Percentiles rank a stretch among this genome's conserved stretches.
These are phyloP conservation scores for Xylaria arbuscula DNA, from an alignment of 2,329 filamentous ascomycete species.

Conservation along the genomic window DNA sequence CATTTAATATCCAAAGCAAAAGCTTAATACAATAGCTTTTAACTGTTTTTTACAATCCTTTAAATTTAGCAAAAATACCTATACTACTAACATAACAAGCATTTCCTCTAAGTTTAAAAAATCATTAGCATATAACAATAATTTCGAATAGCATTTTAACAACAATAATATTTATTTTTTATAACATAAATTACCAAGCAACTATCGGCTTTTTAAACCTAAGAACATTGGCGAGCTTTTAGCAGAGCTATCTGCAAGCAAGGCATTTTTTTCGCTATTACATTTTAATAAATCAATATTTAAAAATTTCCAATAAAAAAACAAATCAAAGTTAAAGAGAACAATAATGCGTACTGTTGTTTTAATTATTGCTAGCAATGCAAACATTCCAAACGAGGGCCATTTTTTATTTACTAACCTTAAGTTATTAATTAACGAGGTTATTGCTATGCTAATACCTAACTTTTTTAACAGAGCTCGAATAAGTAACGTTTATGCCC, in stretches of 20 bases:
- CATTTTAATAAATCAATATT: slow-evolving; percentile 38
- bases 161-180: slow-evolving; percentile 43
- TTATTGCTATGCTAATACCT: slow-evolving; percentile 10
- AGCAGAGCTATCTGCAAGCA: neutral
- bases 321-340: slow-evolving; percentile 20
- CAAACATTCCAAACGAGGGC: slow-evolving; percentile 26
- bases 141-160: slow-evolving; percentile 46
- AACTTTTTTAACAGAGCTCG: slow-evolving; percentile 27
- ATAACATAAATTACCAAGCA: neutral
- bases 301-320: slow-evolving; percentile 37
- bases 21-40: slow-evolving; percentile 9
- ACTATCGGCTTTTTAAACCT: neutral
- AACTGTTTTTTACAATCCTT: neutral
- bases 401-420: slow-evolving; percentile 23
- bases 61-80: neutral
- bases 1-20: slow-evolving; percentile 12
- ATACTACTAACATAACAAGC: slow-evolving; percentile 2
- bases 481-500: neutral
- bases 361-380: slow-evolving; percentile 24
- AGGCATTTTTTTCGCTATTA: slow-evolving; percentile 40
- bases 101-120: slow-evolving; percentile 23
- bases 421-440: neutral
- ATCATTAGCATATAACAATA: slow-evolving; percentile 44
- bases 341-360: slow-evolving; percentile 30
- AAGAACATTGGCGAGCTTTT: slow-evolving; percentile 17